These are phyloP conservation scores for Gonium pectorale DNA, from an alignment of 139 green algal species.

Conservation along the genomic window DNA sequence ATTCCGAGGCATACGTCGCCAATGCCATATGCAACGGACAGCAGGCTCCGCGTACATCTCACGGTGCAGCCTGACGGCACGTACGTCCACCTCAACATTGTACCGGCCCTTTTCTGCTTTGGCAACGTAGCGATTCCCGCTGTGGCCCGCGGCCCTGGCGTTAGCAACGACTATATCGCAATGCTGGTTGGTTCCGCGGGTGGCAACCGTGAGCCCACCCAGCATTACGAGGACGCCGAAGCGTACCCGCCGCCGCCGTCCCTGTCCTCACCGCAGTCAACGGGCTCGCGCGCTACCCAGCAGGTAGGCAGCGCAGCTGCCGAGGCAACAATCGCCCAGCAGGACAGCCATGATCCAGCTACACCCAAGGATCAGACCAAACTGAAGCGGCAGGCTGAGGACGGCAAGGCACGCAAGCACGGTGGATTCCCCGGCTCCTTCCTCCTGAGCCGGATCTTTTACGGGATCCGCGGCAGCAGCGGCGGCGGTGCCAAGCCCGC, in stretches of 20 bases:
- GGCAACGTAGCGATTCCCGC: neutral
- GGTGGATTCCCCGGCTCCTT: neutral
- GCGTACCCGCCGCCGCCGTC: too few species aligned
- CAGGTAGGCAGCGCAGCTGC: neutral
- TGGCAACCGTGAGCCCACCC: neutral
- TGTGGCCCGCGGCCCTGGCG: too few species aligned
- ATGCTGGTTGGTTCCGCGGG: neutral
- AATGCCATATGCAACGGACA: too few species aligned
- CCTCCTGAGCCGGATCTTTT: conserved; percentile 18
- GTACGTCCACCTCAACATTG: neutral
- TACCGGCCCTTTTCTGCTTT: conserved; percentile 16
- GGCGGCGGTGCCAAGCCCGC: neutral
- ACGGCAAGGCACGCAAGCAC: neutral
- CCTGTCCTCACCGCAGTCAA: too few species aligned
- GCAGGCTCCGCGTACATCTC: neutral
- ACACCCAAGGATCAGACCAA: conserved; percentile 31
- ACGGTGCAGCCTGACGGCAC: neutral
- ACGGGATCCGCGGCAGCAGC: neutral
- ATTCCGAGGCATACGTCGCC: too few species aligned
- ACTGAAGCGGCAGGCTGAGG: neutral
- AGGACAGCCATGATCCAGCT: neutral
- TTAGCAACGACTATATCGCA: neutral
- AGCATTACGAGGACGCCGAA: neutral
- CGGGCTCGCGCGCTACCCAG: too few species aligned
- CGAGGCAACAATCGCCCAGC: neutral